These are phyloP conservation scores for Carallia pectinifolia DNA, from an alignment of 345 rosid species.

Conservation along the genomic window DNA sequence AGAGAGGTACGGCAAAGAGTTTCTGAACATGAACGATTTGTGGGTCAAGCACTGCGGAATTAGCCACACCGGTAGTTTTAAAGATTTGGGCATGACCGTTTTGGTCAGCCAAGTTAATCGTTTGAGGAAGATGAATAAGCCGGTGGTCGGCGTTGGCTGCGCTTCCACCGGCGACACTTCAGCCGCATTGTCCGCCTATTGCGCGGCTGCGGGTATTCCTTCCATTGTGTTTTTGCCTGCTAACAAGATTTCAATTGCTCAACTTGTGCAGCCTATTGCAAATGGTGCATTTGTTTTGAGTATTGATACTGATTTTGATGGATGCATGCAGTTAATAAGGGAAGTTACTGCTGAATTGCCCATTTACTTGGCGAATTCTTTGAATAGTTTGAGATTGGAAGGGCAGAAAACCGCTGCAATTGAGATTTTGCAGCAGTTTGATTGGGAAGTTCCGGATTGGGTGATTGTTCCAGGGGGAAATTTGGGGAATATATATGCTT, in stretches of 20 bases:
- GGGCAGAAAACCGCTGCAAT: conserved; percentile 35
- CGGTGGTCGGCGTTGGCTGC: conserved; percentile 27
- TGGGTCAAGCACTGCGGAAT: conserved; percentile 34
- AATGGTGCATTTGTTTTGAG: conserved; percentile 33
- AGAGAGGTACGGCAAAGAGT: conserved; percentile 26
- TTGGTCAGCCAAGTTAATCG: conserved; percentile 28
- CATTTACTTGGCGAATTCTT: conserved; percentile 27
- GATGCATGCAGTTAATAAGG: conserved; percentile 28
- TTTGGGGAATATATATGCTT: conserved; percentile 31
- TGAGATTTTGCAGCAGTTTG: conserved; percentile 32
- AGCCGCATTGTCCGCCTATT: conserved; percentile 29
- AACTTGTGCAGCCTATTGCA: conserved; percentile 34
- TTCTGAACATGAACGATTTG: conserved; percentile 26
- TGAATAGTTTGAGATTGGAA: conserved; percentile 29
- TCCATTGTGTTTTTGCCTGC: conserved; percentile 28
- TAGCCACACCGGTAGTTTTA: conserved; percentile 31
- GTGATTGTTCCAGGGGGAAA: conserved; percentile 30
- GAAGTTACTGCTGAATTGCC: conserved; percentile 29
- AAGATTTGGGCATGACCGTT: conserved; percentile 33
- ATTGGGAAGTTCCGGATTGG: conserved; percentile 38
- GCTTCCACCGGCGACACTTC: conserved; percentile 36
- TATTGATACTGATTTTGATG: conserved; percentile 30
- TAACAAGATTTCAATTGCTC: conserved; percentile 30
- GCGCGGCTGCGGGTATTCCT: conserved; percentile 29
- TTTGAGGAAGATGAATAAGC: conserved; percentile 27